These are phyloP conservation scores for Talaromyces sp. DNA, from an alignment of 2,329 filamentous ascomycete genomes.

Conservation along the genomic window DNA sequence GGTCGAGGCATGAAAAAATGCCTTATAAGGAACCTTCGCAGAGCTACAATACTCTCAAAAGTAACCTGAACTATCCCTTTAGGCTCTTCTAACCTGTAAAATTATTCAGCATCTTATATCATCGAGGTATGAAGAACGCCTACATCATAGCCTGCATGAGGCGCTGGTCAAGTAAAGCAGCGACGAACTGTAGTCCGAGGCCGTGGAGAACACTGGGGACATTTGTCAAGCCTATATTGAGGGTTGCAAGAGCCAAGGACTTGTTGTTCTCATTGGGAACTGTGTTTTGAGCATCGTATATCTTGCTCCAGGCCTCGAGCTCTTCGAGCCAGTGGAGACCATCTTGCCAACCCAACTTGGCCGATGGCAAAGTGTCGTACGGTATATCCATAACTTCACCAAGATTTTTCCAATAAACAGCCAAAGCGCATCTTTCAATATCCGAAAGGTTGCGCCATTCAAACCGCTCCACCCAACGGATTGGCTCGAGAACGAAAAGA, in stretches of 20 bases:
- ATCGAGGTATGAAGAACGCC: no score
- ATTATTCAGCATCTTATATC: no score
- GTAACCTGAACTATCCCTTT: not conserved
- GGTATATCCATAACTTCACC: slow-evolving; percentile 68
- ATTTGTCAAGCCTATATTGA: not conserved
- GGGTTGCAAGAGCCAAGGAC: not conserved
- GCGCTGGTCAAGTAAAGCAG: slow-evolving; percentile 2
- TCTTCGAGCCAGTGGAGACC: slow-evolving; percentile 27
- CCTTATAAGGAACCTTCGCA: not conserved
- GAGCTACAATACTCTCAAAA: not conserved
- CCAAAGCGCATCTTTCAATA: slow-evolving; percentile 65
- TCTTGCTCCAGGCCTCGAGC: not conserved
- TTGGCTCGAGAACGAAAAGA: slow-evolving; percentile 63
- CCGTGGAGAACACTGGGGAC: not conserved
- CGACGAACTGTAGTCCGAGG: not conserved
- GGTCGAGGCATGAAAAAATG: not conserved
- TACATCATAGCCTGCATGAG: slow-evolving; percentile 7
- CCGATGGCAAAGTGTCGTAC: slow-evolving; percentile 24
- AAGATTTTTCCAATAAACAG: slow-evolving; percentile 64
- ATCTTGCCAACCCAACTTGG: slow-evolving; percentile 24
- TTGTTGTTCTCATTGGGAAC: slow-evolving; percentile 1
- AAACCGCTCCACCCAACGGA: slow-evolving; percentile 60
- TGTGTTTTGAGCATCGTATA: slow-evolving; percentile 1
- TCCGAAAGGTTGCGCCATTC: slow-evolving; percentile 68
- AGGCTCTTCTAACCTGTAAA: not conserved